Conservation (phyloP, 2,329 filamentous ascomycete genomes). For the Penicillium sp. region DNA sequence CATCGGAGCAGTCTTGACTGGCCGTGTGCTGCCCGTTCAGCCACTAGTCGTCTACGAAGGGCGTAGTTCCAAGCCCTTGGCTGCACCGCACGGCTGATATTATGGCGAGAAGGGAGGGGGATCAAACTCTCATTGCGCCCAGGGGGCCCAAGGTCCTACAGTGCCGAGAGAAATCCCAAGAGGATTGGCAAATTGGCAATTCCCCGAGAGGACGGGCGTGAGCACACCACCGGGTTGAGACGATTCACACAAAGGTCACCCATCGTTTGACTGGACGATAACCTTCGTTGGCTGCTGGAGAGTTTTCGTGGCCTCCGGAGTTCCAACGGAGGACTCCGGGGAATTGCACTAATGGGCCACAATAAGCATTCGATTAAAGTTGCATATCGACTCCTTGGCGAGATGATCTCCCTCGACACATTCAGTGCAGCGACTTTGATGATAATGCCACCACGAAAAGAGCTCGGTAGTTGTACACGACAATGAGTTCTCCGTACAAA, state of each 20-base stretch:
- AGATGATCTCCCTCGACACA: not conserved
- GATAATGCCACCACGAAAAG: too few relatives aligned
- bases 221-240: not conserved
- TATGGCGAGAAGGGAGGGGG: not conserved
- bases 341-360: not conserved
- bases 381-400: slow-evolving; percentile 18
- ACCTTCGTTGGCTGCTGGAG: not conserved
- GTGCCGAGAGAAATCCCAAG: not conserved
- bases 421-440: not conserved
- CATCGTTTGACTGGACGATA: not conserved
- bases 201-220: not conserved
- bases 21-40: slow-evolving; percentile 1
- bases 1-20: not conserved
- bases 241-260: not conserved
- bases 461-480: not conserved
- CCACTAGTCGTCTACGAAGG: slow-evolving; percentile 15
- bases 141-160: not conserved
- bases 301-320: not conserved
- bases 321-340: slow-evolving; percentile 2
- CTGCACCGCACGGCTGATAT: not conserved
- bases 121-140: not conserved
- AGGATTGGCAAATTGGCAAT: slow-evolving; percentile 5
- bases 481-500: not conserved
- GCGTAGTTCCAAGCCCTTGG: slow-evolving; percentile 21
- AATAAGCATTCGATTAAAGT: slow-evolving; percentile 19